phyloP scores from a whole-genome alignment of 306 rosid genomes.

The Inga oerstediana region DNA sequence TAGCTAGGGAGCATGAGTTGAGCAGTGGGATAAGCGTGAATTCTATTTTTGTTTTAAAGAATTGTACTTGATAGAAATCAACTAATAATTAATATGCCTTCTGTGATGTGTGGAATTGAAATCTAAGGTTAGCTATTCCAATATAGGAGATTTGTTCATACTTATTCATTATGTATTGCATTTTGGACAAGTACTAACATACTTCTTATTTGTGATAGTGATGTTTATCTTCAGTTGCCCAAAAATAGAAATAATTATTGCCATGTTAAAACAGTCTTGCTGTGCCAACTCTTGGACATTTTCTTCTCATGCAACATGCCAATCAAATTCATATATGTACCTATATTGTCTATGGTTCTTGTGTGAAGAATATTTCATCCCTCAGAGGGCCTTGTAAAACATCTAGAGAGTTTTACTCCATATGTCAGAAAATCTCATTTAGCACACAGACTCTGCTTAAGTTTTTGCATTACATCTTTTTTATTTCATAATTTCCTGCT shows the following conservation, averaged over 20 bases:
- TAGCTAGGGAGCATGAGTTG: neutral
- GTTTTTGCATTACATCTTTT: neutral
- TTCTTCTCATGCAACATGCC: neutral
- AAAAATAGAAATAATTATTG: neutral
- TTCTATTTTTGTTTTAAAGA: neutral
- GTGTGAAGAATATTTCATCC: conserved; percentile 8
- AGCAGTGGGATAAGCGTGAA: neutral
- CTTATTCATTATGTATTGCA: neutral
- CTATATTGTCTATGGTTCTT: neutral
- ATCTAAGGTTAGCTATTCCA: neutral
- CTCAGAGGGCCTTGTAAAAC: neutral
- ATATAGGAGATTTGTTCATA: neutral
- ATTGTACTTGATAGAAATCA: neutral
- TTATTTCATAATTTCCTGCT: conserved; percentile 8
- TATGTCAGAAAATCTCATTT: neutral
- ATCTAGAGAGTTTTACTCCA: conserved; percentile 1
- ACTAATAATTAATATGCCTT: neutral
- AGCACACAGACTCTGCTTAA: neutral
- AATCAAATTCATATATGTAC: neutral
- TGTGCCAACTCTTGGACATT: neutral
- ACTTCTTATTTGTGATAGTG: neutral
- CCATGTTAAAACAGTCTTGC: neutral
- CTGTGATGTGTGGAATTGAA: neutral
- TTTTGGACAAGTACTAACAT: neutral
- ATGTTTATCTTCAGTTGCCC: neutral